phyloP scores from a whole-genome alignment of 75 land plant species.

The Cunninghamia lanceolata region DNA sequence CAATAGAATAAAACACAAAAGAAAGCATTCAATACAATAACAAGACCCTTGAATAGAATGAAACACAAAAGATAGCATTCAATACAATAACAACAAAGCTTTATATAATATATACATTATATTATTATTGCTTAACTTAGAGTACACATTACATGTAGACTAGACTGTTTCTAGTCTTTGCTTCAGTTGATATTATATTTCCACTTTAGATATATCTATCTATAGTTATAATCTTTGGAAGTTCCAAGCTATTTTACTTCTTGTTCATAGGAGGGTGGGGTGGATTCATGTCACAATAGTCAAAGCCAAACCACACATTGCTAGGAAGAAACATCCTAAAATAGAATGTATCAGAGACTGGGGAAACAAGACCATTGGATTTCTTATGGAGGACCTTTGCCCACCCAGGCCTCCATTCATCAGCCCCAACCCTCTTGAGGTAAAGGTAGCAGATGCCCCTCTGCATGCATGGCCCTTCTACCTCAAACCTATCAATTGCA shows the following conservation, averaged over 20 bases:
- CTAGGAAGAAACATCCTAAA: slow-evolving; percentile 25
- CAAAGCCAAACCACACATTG: slow-evolving; percentile 28
- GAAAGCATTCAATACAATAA: too few species aligned
- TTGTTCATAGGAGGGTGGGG: neutral
- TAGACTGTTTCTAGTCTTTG: too few species aligned
- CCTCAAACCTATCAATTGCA: slow-evolving; percentile 26
- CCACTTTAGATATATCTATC: too few species aligned
- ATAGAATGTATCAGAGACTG: slow-evolving; percentile 20
- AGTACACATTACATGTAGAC: too few species aligned
- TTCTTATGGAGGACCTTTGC: slow-evolving; percentile 17
- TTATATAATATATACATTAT: too few species aligned
- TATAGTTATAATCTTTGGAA: neutral
- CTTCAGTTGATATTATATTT: too few species aligned
- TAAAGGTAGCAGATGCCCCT: slow-evolving; percentile 34
- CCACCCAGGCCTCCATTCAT: slow-evolving; percentile 37
- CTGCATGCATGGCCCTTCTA: slow-evolving; percentile 22
- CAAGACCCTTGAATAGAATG: too few species aligned
- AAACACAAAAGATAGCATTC: too few species aligned
- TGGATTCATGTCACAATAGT: slow-evolving; percentile 17
- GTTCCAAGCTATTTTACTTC: neutral
- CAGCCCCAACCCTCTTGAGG: slow-evolving; percentile 27
- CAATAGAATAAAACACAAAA: too few species aligned
- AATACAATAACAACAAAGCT: too few species aligned
- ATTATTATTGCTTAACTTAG: too few species aligned
- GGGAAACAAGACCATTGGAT: neutral